Evolutionary conservation across 2,329 filamentous ascomycete genomes (phyloP).

Genomic region (Talaromyces rugulosus): DNA sequence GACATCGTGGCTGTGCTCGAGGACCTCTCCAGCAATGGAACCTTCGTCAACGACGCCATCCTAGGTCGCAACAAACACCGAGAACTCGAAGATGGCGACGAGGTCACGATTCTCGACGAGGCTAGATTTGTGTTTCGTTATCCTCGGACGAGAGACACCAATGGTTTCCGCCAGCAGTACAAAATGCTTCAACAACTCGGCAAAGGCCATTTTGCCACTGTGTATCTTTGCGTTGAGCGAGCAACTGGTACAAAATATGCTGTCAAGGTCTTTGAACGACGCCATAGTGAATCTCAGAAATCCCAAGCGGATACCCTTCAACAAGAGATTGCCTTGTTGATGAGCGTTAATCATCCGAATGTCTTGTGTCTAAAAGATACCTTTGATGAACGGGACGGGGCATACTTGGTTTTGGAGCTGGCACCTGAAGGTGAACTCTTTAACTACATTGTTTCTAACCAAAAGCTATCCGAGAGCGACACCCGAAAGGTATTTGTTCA

Average conservation of each 20-base stretch:
- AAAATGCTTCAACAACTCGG: conserved; percentile 78
- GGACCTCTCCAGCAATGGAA: conserved; percentile 93
- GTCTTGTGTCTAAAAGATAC: conserved; percentile 91
- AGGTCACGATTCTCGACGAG: conserved; percentile 80
- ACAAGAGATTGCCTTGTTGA: conserved; percentile 93
- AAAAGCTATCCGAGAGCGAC: conserved; percentile 80
- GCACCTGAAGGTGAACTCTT: conserved; percentile 92
- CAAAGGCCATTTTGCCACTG: conserved; percentile 92
- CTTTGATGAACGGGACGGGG: conserved; percentile 84
- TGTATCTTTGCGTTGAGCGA: conserved; percentile 87
- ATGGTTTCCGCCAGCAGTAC: conserved; percentile 81
- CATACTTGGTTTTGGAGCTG: conserved; percentile 87
- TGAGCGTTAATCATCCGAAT: conserved; percentile 94
- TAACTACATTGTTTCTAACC: conserved; percentile 87
- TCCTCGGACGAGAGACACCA: conserved; percentile 68
- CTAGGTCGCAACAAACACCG: conserved; percentile 89
- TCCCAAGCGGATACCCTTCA: conserved; percentile 82
- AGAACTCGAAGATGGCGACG: conserved; percentile 83
- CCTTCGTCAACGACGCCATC: conserved; percentile 88
- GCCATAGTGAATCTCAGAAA: conserved; percentile 73
- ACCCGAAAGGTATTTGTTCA: conserved; percentile 84
- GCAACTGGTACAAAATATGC: conserved; percentile 76
- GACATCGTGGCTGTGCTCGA: conserved; percentile 70
- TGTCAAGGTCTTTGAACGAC: conserved; percentile 91
- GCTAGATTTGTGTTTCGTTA: conserved; percentile 91